Base-by-base conservation (phyloP, 2,329 filamentous ascomycete genomes). In the Cladosporium sp. region DNA sequence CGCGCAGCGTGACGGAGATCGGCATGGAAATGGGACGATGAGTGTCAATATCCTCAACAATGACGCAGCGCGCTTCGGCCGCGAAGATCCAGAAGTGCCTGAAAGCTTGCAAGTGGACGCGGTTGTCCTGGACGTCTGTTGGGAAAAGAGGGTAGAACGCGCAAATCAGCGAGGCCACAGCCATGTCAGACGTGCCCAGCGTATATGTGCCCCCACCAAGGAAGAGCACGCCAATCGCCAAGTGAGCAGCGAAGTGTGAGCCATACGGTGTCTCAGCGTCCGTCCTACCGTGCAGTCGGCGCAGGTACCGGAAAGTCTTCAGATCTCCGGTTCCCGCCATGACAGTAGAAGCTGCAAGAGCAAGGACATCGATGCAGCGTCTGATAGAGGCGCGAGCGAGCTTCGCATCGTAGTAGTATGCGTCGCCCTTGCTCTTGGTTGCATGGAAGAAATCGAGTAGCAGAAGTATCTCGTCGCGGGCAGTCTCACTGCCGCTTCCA, bases 271-370 rank as follows among this genome's bases (percentile, higher is more conserved):
- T 93, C 38, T 94, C 90, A 1, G 83, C 78, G 59, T 96, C 89
- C 55, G 92, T 86, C 15, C 92, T 87, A 20, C 92, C 93, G 71
- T 99, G 95, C 39, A 99, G 83, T 15, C 89, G 86, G 15, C 94
- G 88, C 34, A 99, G 81, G 14, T 93, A 87, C 20, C 94, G 87
- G 67, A 97, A 88, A 1, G 96, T 87, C 2, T 84, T 77, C 19
- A 99, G 78, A 69, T 99, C 95, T 39, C 95, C 94, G 0, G 92
- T 96, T 28, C 94, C 94, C 5, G 95, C 92, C 93, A 97, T 97
- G 54, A 97, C 90, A 1, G 89, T 90, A 0, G 94, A 87, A 20
- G 86, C 85, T 5, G 92, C 88, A 5, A 99, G 78, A 0, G 90
- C 90, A 11, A 97, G 76, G 2, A 95, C 80, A 69, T 97, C 92